Percentiles rank a stretch among this genome's conserved stretches.
phyloP scores from a whole-genome alignment of 1,139 yeast species.

The Meyerozyma smithsonii region DNA sequence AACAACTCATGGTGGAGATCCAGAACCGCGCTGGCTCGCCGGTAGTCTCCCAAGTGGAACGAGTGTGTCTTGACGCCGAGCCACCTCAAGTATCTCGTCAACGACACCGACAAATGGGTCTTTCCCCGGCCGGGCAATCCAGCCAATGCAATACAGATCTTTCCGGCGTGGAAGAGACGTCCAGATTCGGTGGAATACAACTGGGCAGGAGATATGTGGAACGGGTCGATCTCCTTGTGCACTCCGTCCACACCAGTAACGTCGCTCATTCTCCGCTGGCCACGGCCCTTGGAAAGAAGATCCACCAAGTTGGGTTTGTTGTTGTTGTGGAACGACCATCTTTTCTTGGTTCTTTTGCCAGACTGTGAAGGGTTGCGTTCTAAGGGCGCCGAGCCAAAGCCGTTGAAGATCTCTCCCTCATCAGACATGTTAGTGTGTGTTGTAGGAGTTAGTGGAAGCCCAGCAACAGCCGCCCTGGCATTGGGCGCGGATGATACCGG shows the following conservation, averaged over 20 bases:
- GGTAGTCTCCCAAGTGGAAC: slow-evolving; percentile 89
- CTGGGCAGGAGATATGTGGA: slow-evolving; percentile 74
- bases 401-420: slow-evolving; percentile 34
- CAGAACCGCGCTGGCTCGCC: slow-evolving; percentile 57
- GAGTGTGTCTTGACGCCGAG: slow-evolving; percentile 89
- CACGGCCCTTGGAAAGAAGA: slow-evolving; percentile 17
- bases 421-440: slow-evolving; percentile 9
- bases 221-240: slow-evolving; percentile 47
- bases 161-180: slow-evolving; percentile 90
- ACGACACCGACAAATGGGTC: slow-evolving; percentile 85
- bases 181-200: slow-evolving; percentile 89
- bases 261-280: slow-evolving; percentile 36
- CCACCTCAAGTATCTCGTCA: slow-evolving; percentile 91
- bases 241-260: slow-evolving; percentile 48
- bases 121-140: slow-evolving; percentile 98
- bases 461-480: neutral
- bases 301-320: slow-evolving; percentile 36
- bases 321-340: slow-evolving; percentile 43
- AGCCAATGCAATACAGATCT: slow-evolving; percentile 80
- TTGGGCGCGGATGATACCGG: neutral
- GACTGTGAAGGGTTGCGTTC: slow-evolving; percentile 19
- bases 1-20: slow-evolving; percentile 69
- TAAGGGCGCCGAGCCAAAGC: slow-evolving; percentile 37
- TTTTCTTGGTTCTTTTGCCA: slow-evolving; percentile 32
- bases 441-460: neutral